Percentiles rank a stretch among this genome's conserved stretches.
Evolutionary conservation across 352 stramenopile species (phyloP).

Genomic region (Phytophthora syringae): DNA sequence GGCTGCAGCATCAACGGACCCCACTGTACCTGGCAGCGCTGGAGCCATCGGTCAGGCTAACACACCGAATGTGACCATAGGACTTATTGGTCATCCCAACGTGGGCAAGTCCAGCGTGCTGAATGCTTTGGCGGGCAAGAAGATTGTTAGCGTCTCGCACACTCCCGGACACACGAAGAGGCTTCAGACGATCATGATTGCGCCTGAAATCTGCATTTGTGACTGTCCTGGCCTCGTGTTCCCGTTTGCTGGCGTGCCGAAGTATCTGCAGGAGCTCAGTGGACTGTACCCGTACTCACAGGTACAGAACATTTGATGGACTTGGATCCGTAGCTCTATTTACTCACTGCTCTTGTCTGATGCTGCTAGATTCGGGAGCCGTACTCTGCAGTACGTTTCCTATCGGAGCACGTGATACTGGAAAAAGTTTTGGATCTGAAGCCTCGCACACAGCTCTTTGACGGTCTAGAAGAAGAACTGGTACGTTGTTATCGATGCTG

Average conservation of each 20-base stretch:
- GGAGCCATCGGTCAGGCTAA: constrained; percentile 43
- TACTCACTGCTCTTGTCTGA: constrained; percentile 1
- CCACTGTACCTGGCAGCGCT: constrained; percentile 26
- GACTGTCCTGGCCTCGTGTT: constrained; percentile 89
- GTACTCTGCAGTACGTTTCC: constrained; percentile 87
- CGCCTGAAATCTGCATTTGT: constrained; percentile 83
- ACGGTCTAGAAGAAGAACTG: constrained; percentile 79
- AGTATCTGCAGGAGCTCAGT: constrained; percentile 86
- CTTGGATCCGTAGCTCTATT: neutral
- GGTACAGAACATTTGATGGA: constrained; percentile 26
- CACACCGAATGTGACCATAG: constrained; percentile 75
- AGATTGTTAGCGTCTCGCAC: constrained; percentile 88
- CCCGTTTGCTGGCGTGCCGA: constrained; percentile 78
- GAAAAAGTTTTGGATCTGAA: constrained; percentile 78
- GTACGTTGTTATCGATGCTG: constrained; percentile 31
- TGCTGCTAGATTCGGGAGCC: constrained; percentile 81
- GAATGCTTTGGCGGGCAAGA: constrained; percentile 87
- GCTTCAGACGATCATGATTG: constrained; percentile 88
- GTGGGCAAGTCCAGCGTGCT: constrained; percentile 91
- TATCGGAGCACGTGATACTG: constrained; percentile 78
- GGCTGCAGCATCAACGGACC: constrained; percentile 33
- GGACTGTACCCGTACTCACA: constrained; percentile 87
- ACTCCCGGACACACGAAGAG: constrained; percentile 88
- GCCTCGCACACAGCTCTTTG: constrained; percentile 73
- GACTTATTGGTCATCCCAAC: constrained; percentile 90